A percentile compares a stretch with the other conserved stretches of the same genome.
Conservation (phyloP, 1,284 basidiomycete species). For the Inonotus hispidus region DNA sequence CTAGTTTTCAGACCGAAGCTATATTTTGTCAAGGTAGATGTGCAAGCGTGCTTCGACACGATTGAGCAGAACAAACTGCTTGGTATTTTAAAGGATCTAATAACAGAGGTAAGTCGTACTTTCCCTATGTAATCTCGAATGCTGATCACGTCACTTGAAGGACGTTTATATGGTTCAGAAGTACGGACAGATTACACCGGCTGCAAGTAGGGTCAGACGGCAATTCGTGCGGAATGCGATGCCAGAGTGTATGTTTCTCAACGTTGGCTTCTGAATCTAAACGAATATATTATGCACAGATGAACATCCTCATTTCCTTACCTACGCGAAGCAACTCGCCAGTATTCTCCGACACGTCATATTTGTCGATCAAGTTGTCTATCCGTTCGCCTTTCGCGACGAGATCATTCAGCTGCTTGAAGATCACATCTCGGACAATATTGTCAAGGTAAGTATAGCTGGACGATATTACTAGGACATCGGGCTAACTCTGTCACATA, state of each 20-base stretch:
- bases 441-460: conserved; percentile 65
- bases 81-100: conserved; percentile 65
- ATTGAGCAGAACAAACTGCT: conserved; percentile 89
- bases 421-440: conserved; percentile 87
- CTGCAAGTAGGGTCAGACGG: conserved; percentile 47
- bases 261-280: neutral
- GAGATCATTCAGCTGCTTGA: conserved; percentile 72
- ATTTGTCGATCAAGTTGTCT: conserved; percentile 80
- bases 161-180: conserved; percentile 61
- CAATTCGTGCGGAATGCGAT: conserved; percentile 57
- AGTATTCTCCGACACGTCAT: conserved; percentile 68
- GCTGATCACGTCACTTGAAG: conserved; percentile 29
- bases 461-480: neutral
- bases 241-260: conserved; percentile 49
- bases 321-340: conserved; percentile 64
- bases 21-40: conserved; percentile 96
- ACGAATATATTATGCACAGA: conserved; percentile 35
- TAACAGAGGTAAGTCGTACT: conserved; percentile 55
- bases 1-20: conserved; percentile 61
- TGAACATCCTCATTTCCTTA: conserved; percentile 69
- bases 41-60: conserved; percentile 94
- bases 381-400: conserved; percentile 49
- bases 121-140: neutral
- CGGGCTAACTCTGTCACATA: neutral
- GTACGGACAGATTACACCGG: conserved; percentile 54